These are phyloP conservation scores for Leccinum subgranulosum DNA, from an alignment of 768 basidiomycete genomes.

Conservation along the genomic window DNA sequence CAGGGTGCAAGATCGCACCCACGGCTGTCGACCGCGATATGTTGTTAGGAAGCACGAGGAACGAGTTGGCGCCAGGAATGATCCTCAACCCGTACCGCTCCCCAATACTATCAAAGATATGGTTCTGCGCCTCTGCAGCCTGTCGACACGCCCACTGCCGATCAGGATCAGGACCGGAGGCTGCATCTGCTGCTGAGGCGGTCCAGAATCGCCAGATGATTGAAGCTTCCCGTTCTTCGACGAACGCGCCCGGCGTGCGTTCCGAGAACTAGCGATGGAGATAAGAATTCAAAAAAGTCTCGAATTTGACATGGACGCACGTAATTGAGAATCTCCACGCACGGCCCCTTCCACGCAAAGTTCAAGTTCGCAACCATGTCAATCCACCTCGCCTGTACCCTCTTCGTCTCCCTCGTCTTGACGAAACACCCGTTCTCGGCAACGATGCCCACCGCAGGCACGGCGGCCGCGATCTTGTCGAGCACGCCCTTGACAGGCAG, in stretches of 20 bases:
- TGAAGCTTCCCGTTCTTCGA: constrained; percentile 81
- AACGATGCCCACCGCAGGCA: constrained; percentile 75
- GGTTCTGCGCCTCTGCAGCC: constrained; percentile 89
- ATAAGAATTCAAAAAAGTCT: not conserved
- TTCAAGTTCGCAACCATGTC: constrained; percentile 79
- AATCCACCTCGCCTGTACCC: constrained; percentile 53
- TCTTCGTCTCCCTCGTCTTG: constrained; percentile 44
- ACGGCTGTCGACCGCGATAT: constrained; percentile 83
- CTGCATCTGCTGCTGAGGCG: constrained; percentile 38
- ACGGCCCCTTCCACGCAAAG: constrained; percentile 76
- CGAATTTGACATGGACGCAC: constrained; percentile 41
- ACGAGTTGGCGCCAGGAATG: constrained; percentile 74
- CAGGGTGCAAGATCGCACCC: constrained; percentile 72
- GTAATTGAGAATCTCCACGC: constrained; percentile 81
- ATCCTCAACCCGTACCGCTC: constrained; percentile 82
- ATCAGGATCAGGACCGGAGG: constrained; percentile 38
- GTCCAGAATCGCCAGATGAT: constrained; percentile 87
- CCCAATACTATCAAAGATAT: constrained; percentile 84
- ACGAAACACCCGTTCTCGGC: constrained; percentile 90
- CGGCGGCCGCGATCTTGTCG: constrained; percentile 55
- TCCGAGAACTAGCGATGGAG: constrained; percentile 65
- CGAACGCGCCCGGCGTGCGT: constrained; percentile 81
- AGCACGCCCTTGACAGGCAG: constrained; percentile 60
- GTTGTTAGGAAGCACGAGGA: constrained; percentile 81
- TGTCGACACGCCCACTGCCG: constrained; percentile 82